Base-by-base conservation (phyloP, 169 alveolate genomes). In the Plasmodium gonderi region DNA sequence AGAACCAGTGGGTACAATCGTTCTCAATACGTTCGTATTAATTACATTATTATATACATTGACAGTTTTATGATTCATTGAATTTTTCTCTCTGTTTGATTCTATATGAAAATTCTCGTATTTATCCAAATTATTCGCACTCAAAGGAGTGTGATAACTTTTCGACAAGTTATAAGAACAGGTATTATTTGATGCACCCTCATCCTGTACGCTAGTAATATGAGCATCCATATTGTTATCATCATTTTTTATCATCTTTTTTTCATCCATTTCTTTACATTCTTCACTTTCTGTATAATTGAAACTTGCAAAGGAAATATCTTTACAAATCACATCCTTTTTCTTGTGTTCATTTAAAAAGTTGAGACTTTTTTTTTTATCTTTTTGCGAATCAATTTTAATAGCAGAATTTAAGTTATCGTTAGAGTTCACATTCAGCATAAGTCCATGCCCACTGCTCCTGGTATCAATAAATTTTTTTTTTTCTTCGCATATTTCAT, bases 381-480 rank as follows among this genome's bases (percentile, higher is more conserved):
- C 1, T 14, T 60, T 60, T 60, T 23, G 72, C 6, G 72, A 0
- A n/a, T 42, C 9, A 42, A 42, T 9, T 9, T 42, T 42, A 42
- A 6, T 9, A 9, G 14, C 14, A 9, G 51, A 9, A 9, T n/a
- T n/a, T n/a, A n/a, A n/a, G n/a, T n/a, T n/a, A n/a, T n/a, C n/a
- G n/a, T n/a, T n/a, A n/a, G 72, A 23, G 72, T 20, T 23, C 17
- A 60, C n/a, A 23, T 23, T 23, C 3, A 36, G 72, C 7, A 36
- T 5, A 36, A 60, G 72, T 47, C 91, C 91, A 47, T 80, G 91
- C 9, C 26, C 42, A 40, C 11, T 80, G 40, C 47, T 72, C 44
- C 47, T 80, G 33, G 5, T 20, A 31, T 80, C 44, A 31, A 65
- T 23, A 51, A 17, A 36, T 33, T 23, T 80, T 17, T 44, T 80